Evolutionary conservation across 1,139 yeast genomes (phyloP).

Genomic region (Scheffersomyces parashehatae): DNA sequence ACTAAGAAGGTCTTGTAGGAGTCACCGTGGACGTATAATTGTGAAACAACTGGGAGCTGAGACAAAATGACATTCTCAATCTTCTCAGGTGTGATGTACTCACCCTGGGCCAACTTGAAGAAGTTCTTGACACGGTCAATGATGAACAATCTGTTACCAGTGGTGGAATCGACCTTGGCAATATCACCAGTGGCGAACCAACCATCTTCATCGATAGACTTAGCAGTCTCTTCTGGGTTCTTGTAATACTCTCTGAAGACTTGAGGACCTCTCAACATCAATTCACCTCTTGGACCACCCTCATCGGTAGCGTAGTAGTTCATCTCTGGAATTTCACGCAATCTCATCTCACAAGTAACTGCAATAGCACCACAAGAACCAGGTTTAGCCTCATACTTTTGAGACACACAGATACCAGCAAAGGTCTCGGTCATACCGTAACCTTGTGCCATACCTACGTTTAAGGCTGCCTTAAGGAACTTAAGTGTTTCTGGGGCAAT

Average conservation of each 20-base stretch:
- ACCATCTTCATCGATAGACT: constrained; percentile 25
- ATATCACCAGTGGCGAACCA: constrained; percentile 83
- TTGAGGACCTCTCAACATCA: constrained; percentile 42
- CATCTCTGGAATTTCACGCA: constrained; percentile 43
- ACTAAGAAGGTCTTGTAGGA: constrained; percentile 15
- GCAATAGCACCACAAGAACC: constrained; percentile 44
- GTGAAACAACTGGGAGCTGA: constrained; percentile 51
- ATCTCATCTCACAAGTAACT: constrained; percentile 34
- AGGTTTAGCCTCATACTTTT: constrained; percentile 34
- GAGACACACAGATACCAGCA: constrained; percentile 39
- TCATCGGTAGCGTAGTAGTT: constrained; percentile 30
- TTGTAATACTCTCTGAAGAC: constrained; percentile 38
- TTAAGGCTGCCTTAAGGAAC: constrained; percentile 41
- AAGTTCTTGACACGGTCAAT: constrained; percentile 80
- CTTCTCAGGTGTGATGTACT: constrained; percentile 77
- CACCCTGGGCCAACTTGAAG: constrained; percentile 81
- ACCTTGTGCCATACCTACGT: constrained; percentile 43
- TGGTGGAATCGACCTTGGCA: constrained; percentile 50
- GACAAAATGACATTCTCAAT: constrained; percentile 67
- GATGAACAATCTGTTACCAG: constrained; percentile 49
- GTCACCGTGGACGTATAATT: constrained; percentile 49
- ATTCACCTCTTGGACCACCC: constrained; percentile 44
- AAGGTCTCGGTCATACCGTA: constrained; percentile 50
- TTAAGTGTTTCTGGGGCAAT: constrained; percentile 41
- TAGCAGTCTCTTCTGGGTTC: constrained; percentile 39